Evolutionary conservation across 106 monocot species (phyloP).

Genomic region (Dioscorea dumetorum): DNA sequence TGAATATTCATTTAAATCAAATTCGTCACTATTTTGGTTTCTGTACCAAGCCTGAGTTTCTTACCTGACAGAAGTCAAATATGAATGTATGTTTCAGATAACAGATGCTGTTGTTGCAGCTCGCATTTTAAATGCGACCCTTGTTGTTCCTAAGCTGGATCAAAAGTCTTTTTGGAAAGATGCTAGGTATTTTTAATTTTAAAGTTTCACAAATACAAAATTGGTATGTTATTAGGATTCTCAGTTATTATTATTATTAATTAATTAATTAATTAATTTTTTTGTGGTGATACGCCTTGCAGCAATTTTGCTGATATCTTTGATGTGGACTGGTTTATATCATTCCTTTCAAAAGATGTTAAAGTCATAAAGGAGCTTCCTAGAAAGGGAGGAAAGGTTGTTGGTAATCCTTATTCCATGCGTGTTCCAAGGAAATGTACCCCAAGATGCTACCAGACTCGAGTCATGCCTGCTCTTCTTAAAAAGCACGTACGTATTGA

Average conservation of each 20-base stretch:
- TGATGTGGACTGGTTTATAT: constrained; percentile 77
- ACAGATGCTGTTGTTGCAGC: constrained; percentile 91
- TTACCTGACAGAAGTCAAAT: not conserved
- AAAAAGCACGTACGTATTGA: constrained; percentile 58
- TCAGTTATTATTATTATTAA: too few relatives aligned
- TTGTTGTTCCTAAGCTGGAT: constrained; percentile 76
- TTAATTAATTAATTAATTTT: too few relatives aligned
- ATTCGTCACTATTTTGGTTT: too few relatives aligned
- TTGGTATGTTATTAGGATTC: too few relatives aligned
- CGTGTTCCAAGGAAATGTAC: constrained; percentile 81
- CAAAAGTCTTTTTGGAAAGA: constrained; percentile 93
- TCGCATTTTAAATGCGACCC: constrained; percentile 76
- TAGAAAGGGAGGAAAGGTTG: constrained; percentile 28
- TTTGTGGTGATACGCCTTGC: constrained; percentile 4
- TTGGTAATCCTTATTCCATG: constrained; percentile 49
- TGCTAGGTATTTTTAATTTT: constrained; percentile 39
- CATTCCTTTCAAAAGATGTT: constrained; percentile 63
- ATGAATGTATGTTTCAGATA: constrained; percentile 40
- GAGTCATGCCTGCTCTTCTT: constrained; percentile 58
- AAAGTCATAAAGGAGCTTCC: constrained; percentile 66
- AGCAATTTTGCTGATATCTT: constrained; percentile 74
- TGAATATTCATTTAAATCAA: too few relatives aligned
- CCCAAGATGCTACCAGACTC: constrained; percentile 59
- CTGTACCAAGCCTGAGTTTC: too few relatives aligned
- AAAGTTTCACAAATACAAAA: not conserved